Evolutionary conservation across 129 eudicot species (phyloP), one percentile per base, ranked within the genome.

Genomic region (Glebionis coronaria): DNA sequence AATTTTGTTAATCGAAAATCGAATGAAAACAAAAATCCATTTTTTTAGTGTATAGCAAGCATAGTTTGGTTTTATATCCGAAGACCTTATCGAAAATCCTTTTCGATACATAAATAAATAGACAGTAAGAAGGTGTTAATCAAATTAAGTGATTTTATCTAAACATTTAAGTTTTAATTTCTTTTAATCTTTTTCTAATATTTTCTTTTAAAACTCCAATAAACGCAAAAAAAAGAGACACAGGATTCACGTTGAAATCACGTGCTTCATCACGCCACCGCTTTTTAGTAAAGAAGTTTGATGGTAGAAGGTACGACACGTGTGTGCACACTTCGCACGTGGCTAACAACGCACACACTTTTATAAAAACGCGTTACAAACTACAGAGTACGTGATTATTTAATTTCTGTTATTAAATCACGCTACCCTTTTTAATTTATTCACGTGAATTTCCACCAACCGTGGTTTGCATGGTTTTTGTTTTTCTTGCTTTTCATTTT

Each of bases 391-490:
- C n/a, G 57, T 65, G 70, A 46, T 47, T 31, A 45, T 65, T 65
- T 46, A 46, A 58, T 58, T 58, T 58, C 9, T 31, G 63, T 47
- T 65, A 46, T 46, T 14, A 65, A 47, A 23, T 21, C 63, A 46
- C 44, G 69, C 57, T 44, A 45, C n/a, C 44, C 4, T 25, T 65
- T 65, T 65, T 65, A 65, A 65, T 65, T 65, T 65, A 12, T 65
- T 65, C 70, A 65, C 70, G 70, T 65, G 70, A 65, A 65, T 65
- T 65, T 65, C 70, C 56, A 50, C 70, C 53, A 54, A 63, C 68
- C 68, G 54, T 65, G 56, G 42, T 20, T 45, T 65, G 69, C 69
- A 65, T 65, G 70, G 13, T 13, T 47, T 47, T 65, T 28, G 21
- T 65, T 27, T 23, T 46, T 20, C 23, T 19, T 20, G 8, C 40